Evolutionary conservation across 306 rosid species (phyloP), one percentile per base, ranked within the genome.

Genomic region (Cucumis cinereus): DNA sequence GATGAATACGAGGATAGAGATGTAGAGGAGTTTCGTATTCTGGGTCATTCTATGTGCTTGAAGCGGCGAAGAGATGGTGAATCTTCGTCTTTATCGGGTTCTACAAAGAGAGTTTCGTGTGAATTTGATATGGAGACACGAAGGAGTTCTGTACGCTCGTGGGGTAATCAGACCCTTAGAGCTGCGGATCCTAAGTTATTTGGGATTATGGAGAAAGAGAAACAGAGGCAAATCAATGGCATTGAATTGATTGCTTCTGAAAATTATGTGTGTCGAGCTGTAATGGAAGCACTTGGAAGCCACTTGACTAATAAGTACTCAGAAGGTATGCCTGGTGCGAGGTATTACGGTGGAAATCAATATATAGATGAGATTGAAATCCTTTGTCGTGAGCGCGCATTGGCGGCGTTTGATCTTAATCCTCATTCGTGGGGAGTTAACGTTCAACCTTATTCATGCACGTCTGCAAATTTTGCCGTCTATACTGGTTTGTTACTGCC

Each of bases 181-280:
- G 53, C 85, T 40, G 90, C 97, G 2, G 98, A 93, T 82, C 90
- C 94, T 4, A 92, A 90, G 30, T 35, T 93, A 36, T 84, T 77
- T 41, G 88, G 74, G 36, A 86, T 93, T 33, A 93, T 93, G 88
- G 97, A 93, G 84, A 88, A 87, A 77, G 97, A 93, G 88, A 93
- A 87, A 84, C 82, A 77, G 52, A 77, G 98, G 36, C 97, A 91
- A 43, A 91, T 63, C 77, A 85, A 73, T 57, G 94, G 98, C 43
- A 88, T 93, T 35, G 98, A 93, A n/a, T 77, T 93, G 74, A 90
- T 93, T 58, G 97, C 98, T 26, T 91, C 98, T 0, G 98, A 93
- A 86, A 93, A 91, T 87, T 93, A 86, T 41, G 96, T 88, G 4
- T 93, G 97, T 53, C 83, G 80, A 20, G 97, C 97, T 1, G 98